Conservation (phyloP, 306 rosid genomes). For the Clitoria ternatea region DNA sequence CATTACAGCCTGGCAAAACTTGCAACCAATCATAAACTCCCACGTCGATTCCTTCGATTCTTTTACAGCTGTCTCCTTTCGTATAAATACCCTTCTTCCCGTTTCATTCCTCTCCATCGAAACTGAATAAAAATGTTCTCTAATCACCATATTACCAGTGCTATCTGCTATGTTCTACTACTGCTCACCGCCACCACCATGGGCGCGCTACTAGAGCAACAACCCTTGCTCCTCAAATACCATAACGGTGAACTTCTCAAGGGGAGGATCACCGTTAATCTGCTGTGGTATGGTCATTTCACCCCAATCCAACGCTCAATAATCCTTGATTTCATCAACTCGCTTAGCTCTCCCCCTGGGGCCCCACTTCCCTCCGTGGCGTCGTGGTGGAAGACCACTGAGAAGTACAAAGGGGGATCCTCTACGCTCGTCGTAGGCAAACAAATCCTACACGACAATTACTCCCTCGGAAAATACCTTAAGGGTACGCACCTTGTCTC, state of each 20-base stretch:
- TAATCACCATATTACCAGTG: conserved; percentile 24
- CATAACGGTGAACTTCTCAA: conserved; percentile 75
- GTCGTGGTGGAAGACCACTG: conserved; percentile 80
- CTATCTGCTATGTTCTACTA: conserved; percentile 5
- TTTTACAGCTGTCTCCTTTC: conserved; percentile 24
- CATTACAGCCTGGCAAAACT: conserved; percentile 39
- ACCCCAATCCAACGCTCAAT: conserved; percentile 67
- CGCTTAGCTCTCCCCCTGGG: conserved; percentile 18
- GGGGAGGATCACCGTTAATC: conserved; percentile 63
- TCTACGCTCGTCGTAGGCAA: conserved; percentile 54
- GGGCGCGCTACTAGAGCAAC: conserved; percentile 47
- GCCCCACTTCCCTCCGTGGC: conserved; percentile 43
- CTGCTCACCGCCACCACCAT: background rate
- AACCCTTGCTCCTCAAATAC: conserved; percentile 57
- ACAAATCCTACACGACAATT: conserved; percentile 46
- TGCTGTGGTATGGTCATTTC: conserved; percentile 75
- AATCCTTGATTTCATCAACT: conserved; percentile 61
- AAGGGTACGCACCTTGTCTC: conserved; percentile 32
- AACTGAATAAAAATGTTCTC: conserved; percentile 13
- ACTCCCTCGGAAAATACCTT: conserved; percentile 61
- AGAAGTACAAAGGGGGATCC: conserved; percentile 54
- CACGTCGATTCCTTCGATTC: conserved; percentile 10
- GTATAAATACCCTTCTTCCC: conserved; percentile 29
- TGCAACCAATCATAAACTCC: background rate
- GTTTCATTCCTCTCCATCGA: background rate